phyloP scores from a whole-genome alignment of 176 grass and related monocot species.

The Carex scoparia region DNA sequence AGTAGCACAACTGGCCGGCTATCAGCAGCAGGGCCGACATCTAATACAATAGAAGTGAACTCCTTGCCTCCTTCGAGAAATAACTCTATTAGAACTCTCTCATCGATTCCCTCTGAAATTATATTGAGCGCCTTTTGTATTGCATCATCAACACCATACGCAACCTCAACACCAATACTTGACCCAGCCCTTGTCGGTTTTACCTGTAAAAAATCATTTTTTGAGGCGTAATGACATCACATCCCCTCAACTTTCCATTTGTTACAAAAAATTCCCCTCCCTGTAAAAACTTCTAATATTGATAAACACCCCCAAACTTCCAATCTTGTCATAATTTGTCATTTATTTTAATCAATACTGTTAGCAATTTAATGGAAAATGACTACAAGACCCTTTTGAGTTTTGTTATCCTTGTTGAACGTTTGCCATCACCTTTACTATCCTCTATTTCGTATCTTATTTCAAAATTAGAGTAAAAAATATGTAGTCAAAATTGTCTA shows the following conservation, averaged over 20 bases:
- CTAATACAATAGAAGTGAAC: constrained; percentile 84
- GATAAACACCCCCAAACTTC: background rate
- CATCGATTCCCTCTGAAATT: constrained; percentile 77
- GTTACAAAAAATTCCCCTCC: background rate
- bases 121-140: constrained; percentile 62
- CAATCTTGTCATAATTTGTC: background rate
- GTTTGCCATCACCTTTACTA: background rate
- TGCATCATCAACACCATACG: constrained; percentile 72
- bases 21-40: constrained; percentile 55
- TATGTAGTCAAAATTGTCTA: background rate
- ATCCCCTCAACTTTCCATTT: background rate
- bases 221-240: constrained; percentile 18
- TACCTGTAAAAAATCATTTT: constrained; percentile 39
- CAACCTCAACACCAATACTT: constrained; percentile 76
- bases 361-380: background rate
- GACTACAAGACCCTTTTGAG: background rate
- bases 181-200: constrained; percentile 89
- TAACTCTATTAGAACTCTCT: constrained; percentile 77
- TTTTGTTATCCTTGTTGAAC: background rate
- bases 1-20: constrained; percentile 68
- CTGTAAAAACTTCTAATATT: background rate
- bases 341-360: background rate
- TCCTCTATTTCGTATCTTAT: background rate
- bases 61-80: constrained; percentile 88
- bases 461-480: background rate